phyloP scores from a whole-genome alignment of 2,329 filamentous ascomycete genomes.

The Elsinoe fawcettii region DNA sequence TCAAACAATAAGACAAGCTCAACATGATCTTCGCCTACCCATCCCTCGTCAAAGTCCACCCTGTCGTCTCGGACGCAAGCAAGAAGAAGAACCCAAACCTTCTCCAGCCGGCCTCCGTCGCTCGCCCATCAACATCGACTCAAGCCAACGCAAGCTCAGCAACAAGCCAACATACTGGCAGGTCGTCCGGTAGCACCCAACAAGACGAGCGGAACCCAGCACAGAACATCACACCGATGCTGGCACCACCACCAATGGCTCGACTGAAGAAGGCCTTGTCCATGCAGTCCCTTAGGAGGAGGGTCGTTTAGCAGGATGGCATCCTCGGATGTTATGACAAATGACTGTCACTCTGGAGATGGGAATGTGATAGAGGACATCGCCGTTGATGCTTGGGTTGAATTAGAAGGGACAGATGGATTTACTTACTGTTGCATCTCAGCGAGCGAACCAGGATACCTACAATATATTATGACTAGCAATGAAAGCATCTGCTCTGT shows the following conservation, averaged over 20 bases:
- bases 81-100: not conserved
- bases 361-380: not conserved
- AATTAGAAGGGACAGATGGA: not conserved
- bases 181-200: not conserved
- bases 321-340: not conserved
- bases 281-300: not conserved
- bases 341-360: not conserved
- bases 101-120: not conserved
- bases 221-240: no score
- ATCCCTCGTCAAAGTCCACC: not conserved
- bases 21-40: constrained; percentile 3
- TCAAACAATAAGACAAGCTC: not conserved
- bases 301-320: not conserved
- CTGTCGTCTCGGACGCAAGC: not conserved
- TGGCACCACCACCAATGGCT: not conserved
- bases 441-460: not conserved
- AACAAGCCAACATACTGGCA: not conserved
- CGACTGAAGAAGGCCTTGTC: constrained; percentile 1
- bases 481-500: no score
- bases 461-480: not conserved
- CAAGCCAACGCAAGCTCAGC: not conserved
- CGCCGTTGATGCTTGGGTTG: not conserved
- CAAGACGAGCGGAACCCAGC: not conserved
- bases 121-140: not conserved
- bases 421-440: not conserved